These are phyloP conservation scores for Aspergillus oerlinghausenensis DNA, from an alignment of 2,329 filamentous ascomycete genomes.

Conservation along the genomic window DNA sequence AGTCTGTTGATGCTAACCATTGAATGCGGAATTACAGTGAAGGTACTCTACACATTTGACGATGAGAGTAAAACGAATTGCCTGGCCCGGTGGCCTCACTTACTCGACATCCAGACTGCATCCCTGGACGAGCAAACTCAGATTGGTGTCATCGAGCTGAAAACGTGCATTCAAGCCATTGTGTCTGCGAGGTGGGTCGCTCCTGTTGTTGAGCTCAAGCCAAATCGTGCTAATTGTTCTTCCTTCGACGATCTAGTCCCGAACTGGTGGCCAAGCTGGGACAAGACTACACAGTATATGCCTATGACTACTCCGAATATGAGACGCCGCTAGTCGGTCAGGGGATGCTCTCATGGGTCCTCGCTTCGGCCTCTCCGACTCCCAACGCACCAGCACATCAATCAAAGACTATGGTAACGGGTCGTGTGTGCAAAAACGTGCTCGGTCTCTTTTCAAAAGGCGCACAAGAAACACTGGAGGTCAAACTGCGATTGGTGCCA, in stretches of 20 bases:
- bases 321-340: constrained; percentile 91
- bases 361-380: constrained; percentile 58
- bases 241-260: constrained; percentile 54
- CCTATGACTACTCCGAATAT: constrained; percentile 92
- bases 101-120: constrained; percentile 74
- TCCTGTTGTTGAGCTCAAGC: background rate
- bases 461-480: constrained; percentile 79
- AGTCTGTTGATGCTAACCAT: constrained; percentile 12
- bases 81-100: constrained; percentile 77
- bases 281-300: constrained; percentile 92
- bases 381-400: constrained; percentile 54
- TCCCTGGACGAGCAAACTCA: constrained; percentile 72
- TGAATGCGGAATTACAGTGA: constrained; percentile 57
- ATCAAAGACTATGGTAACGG: constrained; percentile 69
- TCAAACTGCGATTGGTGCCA: constrained; percentile 80
- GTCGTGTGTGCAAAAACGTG: constrained; percentile 81
- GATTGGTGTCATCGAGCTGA: constrained; percentile 84
- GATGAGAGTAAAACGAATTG: constrained; percentile 83
- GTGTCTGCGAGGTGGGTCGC: constrained; percentile 52
- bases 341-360: constrained; percentile 83
- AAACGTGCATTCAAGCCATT: constrained; percentile 81
- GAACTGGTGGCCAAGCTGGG: constrained; percentile 72
- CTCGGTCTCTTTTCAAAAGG: constrained; percentile 80
- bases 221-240: background rate
- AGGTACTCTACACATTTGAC: constrained; percentile 96